Evolutionary conservation across 2,329 filamentous ascomycete genomes (phyloP).

Genomic region (Trichoderma afroharzianum): DNA sequence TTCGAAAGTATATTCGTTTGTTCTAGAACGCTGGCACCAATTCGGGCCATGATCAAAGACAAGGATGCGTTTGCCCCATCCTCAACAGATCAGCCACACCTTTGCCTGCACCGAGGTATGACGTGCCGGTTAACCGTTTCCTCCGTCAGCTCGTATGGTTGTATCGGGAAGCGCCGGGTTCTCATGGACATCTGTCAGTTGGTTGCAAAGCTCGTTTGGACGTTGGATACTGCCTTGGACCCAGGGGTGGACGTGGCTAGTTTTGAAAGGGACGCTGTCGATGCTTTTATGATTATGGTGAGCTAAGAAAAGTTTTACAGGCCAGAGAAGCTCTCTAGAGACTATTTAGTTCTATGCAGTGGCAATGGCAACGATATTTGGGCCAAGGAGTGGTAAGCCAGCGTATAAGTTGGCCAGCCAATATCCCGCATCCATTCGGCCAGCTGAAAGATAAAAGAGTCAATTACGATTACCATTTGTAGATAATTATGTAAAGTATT

Average conservation of each 20-base stretch:
- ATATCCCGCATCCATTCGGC: background rate
- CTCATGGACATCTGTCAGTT: background rate
- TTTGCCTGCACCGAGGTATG: background rate
- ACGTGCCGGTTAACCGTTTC: background rate
- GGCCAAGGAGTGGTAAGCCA: background rate
- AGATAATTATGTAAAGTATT: background rate
- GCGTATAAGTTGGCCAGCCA: background rate
- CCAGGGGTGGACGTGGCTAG: background rate
- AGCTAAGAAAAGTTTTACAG: no score
- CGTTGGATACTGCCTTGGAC: background rate
- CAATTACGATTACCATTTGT: background rate
- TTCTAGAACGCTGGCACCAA: slow-evolving; percentile 37
- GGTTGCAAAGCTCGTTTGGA: background rate
- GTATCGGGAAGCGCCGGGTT: background rate
- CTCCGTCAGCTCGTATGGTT: background rate
- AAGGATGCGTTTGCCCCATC: slow-evolving; percentile 32
- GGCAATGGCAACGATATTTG: background rate
- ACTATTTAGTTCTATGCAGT: background rate
- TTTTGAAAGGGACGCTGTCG: background rate
- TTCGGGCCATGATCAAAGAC: slow-evolving; percentile 30
- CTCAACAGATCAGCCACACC: background rate
- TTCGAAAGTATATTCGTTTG: slow-evolving; percentile 27
- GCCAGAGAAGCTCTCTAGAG: background rate
- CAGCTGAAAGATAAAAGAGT: background rate
- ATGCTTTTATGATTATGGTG: background rate